Evolutionary conservation across 768 basidiomycete genomes (phyloP).

Genomic region (Holtermanniella nyarrowii): DNA sequence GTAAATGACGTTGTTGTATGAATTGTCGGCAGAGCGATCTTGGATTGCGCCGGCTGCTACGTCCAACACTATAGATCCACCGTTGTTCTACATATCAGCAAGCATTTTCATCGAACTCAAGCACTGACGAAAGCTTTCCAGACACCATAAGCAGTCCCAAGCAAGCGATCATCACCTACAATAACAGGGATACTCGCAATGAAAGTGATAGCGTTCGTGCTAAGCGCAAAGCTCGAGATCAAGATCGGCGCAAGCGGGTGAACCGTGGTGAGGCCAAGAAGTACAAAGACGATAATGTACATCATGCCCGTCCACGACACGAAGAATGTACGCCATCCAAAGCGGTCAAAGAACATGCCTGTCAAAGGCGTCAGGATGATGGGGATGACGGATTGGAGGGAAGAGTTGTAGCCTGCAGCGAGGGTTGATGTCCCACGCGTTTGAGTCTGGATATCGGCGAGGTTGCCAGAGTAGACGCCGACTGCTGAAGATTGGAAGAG

Average conservation of each 20-base stretch:
- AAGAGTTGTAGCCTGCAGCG: constrained; percentile 38
- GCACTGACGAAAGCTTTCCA: constrained; percentile 34
- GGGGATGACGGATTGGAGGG: constrained; percentile 32
- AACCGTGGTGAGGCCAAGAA: constrained; percentile 33
- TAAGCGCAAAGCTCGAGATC: constrained; percentile 26
- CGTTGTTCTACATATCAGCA: constrained; percentile 12
- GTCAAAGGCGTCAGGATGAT: constrained; percentile 36
- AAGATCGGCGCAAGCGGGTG: constrained; percentile 36
- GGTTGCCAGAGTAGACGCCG: constrained; percentile 31
- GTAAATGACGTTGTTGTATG: constrained; percentile 34
- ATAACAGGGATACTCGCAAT: constrained; percentile 33
- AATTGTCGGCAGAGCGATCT: constrained; percentile 21
- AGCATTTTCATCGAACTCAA: neutral
- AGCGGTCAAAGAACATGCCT: constrained; percentile 34
- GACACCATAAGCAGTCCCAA: constrained; percentile 35
- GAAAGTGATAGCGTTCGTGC: constrained; percentile 32
- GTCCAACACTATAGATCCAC: constrained; percentile 25
- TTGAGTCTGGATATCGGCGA: constrained; percentile 33
- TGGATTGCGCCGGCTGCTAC: constrained; percentile 36
- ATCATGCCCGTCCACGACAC: constrained; percentile 31
- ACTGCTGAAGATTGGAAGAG: constrained; percentile 33
- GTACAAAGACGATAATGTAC: constrained; percentile 31
- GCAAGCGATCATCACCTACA: constrained; percentile 22
- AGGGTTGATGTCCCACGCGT: constrained; percentile 32
- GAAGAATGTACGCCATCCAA: constrained; percentile 33